Percentiles rank a stretch among this genome's conserved stretches.
phyloP scores from a whole-genome alignment of 2,329 filamentous ascomycete species.

The Neopestalotiopsis sp. region DNA sequence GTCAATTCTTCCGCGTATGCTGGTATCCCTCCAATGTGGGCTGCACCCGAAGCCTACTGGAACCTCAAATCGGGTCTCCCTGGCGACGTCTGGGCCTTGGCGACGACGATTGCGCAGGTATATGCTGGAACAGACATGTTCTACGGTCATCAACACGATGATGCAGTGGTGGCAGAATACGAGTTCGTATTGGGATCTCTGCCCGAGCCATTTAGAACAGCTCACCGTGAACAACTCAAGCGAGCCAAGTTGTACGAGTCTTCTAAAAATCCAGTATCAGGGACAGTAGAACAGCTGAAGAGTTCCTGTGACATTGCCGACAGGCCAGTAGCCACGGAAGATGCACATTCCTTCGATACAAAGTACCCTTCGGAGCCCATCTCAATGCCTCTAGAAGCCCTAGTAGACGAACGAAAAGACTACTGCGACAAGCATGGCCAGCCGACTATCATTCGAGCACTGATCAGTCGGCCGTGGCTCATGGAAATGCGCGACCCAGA shows the following conservation, averaged over 20 bases:
- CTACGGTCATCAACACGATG: background rate
- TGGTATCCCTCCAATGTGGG: slow-evolving; percentile 1
- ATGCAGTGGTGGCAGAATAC: background rate
- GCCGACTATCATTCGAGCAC: background rate
- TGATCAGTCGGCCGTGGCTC: background rate
- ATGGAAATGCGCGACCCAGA: background rate
- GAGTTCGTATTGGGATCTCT: slow-evolving; percentile 11
- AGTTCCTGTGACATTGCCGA: background rate
- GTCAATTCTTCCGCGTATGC: background rate
- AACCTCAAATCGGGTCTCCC: background rate
- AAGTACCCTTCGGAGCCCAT: background rate
- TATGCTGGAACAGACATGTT: background rate
- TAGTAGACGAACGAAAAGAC: background rate
- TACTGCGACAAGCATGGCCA: background rate
- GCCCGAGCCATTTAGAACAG: slow-evolving; percentile 5
- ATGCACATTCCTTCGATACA: too few relatives aligned
- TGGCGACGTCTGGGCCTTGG: slow-evolving; percentile 6
- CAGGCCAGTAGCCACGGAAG: background rate
- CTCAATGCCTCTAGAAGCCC: background rate
- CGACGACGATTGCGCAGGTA: background rate
- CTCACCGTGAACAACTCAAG: background rate
- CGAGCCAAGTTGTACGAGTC: background rate
- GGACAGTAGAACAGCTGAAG: background rate
- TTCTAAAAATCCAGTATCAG: background rate
- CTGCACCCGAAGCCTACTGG: slow-evolving; percentile 4